Evolutionary conservation across 495 filamentous ascomycete species (phyloP).

Genomic region (Astrothelium macrocarpum): DNA sequence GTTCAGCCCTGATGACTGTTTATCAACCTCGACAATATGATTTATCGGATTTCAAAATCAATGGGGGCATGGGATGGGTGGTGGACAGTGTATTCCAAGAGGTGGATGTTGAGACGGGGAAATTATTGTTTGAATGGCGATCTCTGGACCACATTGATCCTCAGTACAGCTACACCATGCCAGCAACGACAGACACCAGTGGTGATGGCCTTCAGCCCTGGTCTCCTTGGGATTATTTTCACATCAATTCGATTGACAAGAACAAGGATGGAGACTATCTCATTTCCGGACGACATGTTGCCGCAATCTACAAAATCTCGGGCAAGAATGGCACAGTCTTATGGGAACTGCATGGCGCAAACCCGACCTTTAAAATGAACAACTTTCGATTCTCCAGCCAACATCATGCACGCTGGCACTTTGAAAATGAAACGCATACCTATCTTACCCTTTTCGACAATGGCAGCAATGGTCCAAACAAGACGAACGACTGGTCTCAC

Average conservation of each 20-base stretch:
- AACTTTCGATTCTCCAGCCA: conserved; percentile 53
- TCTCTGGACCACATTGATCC: conserved; percentile 44
- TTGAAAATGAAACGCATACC: conserved; percentile 42
- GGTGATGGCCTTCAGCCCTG: conserved; percentile 36
- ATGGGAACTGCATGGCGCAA: conserved; percentile 47
- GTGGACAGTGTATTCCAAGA: conserved; percentile 45
- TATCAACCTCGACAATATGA: conserved; percentile 25
- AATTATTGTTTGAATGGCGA: conserved; percentile 46
- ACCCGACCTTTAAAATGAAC: conserved; percentile 38
- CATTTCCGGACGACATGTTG: conserved; percentile 50
- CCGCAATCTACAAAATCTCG: conserved; percentile 51
- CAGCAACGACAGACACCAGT: conserved; percentile 39
- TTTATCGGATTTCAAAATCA: conserved; percentile 39
- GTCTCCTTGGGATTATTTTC: conserved; percentile 55
- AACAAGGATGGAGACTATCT: conserved; percentile 48
- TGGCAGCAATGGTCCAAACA: conserved; percentile 42
- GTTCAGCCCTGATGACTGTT: conserved; percentile 16
- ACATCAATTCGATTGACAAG: conserved; percentile 57
- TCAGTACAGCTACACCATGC: conserved; percentile 37
- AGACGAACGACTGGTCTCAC: conserved; percentile 40
- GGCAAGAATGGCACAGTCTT: conserved; percentile 48
- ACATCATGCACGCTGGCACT: conserved; percentile 51
- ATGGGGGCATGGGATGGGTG: conserved; percentile 40
- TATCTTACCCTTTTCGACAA: conserved; percentile 50
- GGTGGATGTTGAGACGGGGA: conserved; percentile 41